A percentile compares a stretch with the other conserved stretches of the same genome.
Evolutionary conservation across 768 basidiomycete genomes (phyloP).

Genomic region (Boletus sensibilis): DNA sequence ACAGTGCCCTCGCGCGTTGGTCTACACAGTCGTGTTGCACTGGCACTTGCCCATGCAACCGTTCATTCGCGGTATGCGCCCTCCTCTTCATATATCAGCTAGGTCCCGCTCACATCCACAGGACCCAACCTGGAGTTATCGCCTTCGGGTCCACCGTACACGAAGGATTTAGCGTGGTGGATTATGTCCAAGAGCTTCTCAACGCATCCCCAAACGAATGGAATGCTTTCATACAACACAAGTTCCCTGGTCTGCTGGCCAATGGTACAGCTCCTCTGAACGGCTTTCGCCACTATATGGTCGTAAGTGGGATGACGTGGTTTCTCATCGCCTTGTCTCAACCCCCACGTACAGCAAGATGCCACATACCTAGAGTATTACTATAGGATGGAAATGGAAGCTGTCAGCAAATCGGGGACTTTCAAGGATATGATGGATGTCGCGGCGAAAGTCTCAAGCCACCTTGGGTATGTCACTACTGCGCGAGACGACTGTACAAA

Average conservation of each 20-base stretch:
- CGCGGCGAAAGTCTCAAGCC: not conserved
- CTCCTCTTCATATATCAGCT: not conserved
- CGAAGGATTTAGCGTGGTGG: not conserved
- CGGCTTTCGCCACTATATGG: no score
- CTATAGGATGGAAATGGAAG: not conserved
- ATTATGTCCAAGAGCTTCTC: slow-evolving; percentile 4
- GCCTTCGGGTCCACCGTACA: not conserved
- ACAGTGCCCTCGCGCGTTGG: no score
- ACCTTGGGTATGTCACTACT: not conserved
- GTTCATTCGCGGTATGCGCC: not conserved
- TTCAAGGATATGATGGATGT: not conserved
- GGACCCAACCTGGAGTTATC: not conserved
- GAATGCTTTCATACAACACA: not conserved
- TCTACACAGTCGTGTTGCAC: not conserved
- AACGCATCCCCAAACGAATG: not conserved
- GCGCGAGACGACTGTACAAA: not conserved
- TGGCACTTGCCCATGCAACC: not conserved
- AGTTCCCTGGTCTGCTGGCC: not conserved
- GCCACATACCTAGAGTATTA: slow-evolving; percentile 5
- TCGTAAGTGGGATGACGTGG: not conserved
- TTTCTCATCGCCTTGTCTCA: not conserved
- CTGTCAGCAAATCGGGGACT: not conserved
- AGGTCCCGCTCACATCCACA: not conserved
- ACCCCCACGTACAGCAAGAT: slow-evolving; percentile 1
- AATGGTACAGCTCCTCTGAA: not conserved